These are phyloP conservation scores for Backusella westeae DNA, from an alignment of 192 early-diverging fungal genomes.

Conservation along the genomic window DNA sequence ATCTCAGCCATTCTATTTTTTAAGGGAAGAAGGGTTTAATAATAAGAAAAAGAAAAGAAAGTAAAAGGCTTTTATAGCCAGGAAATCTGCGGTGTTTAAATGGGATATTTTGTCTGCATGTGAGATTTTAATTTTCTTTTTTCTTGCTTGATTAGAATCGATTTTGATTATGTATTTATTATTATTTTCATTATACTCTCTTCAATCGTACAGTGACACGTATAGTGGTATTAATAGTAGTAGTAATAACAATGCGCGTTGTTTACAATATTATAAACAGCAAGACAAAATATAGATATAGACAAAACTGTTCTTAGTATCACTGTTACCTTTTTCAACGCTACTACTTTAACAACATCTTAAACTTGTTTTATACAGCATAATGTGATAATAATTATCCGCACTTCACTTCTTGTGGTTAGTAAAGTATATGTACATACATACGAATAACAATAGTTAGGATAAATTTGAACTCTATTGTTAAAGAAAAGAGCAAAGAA, in stretches of 20 bases:
- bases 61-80: neutral
- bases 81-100: neutral
- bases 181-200: neutral
- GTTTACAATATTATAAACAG: neutral
- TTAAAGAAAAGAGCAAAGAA: too few species aligned
- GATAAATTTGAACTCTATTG: too few species aligned
- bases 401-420: too few species aligned
- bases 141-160: neutral
- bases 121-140: neutral
- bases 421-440: too few species aligned
- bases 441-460: too few species aligned
- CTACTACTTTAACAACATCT: too few species aligned
- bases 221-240: neutral
- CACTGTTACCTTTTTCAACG: too few species aligned
- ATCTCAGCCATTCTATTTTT: neutral
- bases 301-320: too few species aligned
- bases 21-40: neutral
- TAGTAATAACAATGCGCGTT: neutral
- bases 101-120: neutral
- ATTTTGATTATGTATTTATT: neutral
- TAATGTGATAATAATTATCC: too few species aligned
- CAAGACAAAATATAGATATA: neutral
- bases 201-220: neutral
- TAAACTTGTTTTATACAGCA: too few species aligned
- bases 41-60: neutral